phyloP scores from a whole-genome alignment of 1,284 basidiomycete species.

The Sphaerobolus stellatus region DNA sequence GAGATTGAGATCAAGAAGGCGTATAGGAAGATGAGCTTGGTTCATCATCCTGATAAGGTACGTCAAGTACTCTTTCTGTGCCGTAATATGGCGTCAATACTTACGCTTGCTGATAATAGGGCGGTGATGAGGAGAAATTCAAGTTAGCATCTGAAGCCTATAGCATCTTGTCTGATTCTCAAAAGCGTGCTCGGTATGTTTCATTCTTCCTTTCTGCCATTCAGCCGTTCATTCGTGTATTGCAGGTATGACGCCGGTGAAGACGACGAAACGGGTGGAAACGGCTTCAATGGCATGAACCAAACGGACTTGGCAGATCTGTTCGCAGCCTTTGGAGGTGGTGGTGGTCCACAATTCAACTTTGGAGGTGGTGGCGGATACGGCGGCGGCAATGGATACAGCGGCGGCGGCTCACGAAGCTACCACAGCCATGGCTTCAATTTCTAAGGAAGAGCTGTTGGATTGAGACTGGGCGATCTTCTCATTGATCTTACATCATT shows the following conservation, averaged over 20 bases:
- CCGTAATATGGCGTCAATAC: constrained; percentile 1
- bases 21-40: constrained; percentile 73
- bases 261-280: constrained; percentile 58
- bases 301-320: constrained; percentile 58
- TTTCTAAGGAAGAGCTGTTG: no score
- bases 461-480: no score
- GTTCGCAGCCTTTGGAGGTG: constrained; percentile 59
- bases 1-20: constrained; percentile 79
- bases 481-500: no score
- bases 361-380: constrained; percentile 28
- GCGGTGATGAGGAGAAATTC: constrained; percentile 84
- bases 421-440: no score
- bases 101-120: constrained; percentile 40
- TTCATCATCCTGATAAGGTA: constrained; percentile 83
- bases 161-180: constrained; percentile 71
- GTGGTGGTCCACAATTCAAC: constrained; percentile 18
- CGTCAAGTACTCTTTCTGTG: constrained; percentile 13
- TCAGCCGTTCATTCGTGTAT: neutral
- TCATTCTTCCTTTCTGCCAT: neutral
- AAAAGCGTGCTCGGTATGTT: constrained; percentile 52
- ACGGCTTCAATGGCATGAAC: constrained; percentile 40
- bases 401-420: no score
- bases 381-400: no score
- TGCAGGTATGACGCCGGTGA: constrained; percentile 66
- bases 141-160: constrained; percentile 79